Conservation (phyloP, 768 basidiomycete genomes). For the Megacollybia marginata region DNA sequence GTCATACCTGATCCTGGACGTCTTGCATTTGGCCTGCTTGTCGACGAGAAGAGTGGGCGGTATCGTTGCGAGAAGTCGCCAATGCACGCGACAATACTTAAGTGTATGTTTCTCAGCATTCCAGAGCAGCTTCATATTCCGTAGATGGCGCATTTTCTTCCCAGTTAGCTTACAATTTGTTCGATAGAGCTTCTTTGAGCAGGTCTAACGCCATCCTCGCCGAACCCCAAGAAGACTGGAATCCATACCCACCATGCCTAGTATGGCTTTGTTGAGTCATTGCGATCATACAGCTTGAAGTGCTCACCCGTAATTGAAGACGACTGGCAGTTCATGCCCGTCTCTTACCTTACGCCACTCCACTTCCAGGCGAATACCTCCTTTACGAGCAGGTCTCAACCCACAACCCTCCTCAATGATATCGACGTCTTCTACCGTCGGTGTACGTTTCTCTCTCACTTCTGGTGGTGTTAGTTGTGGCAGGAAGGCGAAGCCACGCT, state of each 20-base stretch:
- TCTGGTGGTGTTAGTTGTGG: constrained; percentile 28
- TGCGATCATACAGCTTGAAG: constrained; percentile 1
- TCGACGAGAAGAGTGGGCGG: no score
- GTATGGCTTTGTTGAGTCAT: neutral
- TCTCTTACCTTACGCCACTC: constrained; percentile 28
- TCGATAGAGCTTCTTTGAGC: constrained; percentile 31
- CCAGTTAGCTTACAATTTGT: no score
- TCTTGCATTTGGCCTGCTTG: no score
- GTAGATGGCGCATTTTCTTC: no score
- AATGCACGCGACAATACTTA: no score
- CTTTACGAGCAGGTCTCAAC: constrained; percentile 49
- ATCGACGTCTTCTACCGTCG: constrained; percentile 24
- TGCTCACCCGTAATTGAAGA: constrained; percentile 58
- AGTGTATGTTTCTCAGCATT: no score
- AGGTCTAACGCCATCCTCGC: constrained; percentile 42
- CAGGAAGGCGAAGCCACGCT: constrained; percentile 15
- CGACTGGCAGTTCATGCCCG: constrained; percentile 33
- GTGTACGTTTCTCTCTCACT: constrained; percentile 17
- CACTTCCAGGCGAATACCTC: constrained; percentile 47
- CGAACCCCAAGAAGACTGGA: constrained; percentile 59
- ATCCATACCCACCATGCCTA: constrained; percentile 39
- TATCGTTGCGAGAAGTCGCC: no score
- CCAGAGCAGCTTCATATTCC: no score
- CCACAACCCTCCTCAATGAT: constrained; percentile 42
- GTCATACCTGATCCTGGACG: no score